Evolutionary conservation across 2,329 filamentous ascomycete species (phyloP).

Genomic region (Hypoxylon sp.): DNA sequence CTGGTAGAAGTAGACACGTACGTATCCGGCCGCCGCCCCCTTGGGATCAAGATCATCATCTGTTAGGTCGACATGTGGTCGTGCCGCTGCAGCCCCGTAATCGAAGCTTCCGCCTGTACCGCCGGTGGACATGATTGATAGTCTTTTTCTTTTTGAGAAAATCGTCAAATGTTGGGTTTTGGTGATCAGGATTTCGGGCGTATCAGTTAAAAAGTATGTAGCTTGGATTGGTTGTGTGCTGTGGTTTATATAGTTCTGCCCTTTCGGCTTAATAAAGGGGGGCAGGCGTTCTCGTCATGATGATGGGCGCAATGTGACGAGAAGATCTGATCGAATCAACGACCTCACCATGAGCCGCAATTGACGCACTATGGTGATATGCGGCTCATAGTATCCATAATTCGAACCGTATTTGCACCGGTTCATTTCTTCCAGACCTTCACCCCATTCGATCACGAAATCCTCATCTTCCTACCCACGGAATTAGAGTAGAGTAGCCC

Average conservation of each 20-base stretch:
- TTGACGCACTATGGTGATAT: slow-evolving; percentile 12
- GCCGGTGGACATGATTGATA: slow-evolving; percentile 36
- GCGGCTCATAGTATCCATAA: slow-evolving; percentile 16
- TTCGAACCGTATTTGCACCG: slow-evolving; percentile 22
- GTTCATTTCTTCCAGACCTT: too few relatives aligned
- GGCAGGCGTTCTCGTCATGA: slow-evolving; percentile 21
- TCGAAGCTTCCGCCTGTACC: slow-evolving; percentile 34
- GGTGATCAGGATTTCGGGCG: not conserved
- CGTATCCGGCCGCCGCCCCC: slow-evolving; percentile 36
- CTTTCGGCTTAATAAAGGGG: not conserved
- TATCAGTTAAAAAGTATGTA: too few relatives aligned
- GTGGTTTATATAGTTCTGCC: slow-evolving; percentile 5
- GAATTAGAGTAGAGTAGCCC: too few relatives aligned
- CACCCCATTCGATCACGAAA: too few relatives aligned
- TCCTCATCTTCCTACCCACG: too few relatives aligned
- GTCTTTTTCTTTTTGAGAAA: not conserved
- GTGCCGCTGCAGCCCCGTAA: slow-evolving; percentile 21
- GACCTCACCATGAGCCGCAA: slow-evolving; percentile 5
- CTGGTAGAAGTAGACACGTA: slow-evolving; percentile 11
- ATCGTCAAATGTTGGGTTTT: not conserved
- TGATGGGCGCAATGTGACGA: slow-evolving; percentile 19
- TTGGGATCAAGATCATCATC: slow-evolving; percentile 39
- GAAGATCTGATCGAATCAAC: slow-evolving; percentile 9
- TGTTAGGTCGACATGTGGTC: slow-evolving; percentile 22
- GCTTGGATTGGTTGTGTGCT: not conserved